Evolutionary conservation across 257 asterid genomes (phyloP), one percentile per base, ranked within the genome.

Genomic region (Hygrophila difformis): DNA sequence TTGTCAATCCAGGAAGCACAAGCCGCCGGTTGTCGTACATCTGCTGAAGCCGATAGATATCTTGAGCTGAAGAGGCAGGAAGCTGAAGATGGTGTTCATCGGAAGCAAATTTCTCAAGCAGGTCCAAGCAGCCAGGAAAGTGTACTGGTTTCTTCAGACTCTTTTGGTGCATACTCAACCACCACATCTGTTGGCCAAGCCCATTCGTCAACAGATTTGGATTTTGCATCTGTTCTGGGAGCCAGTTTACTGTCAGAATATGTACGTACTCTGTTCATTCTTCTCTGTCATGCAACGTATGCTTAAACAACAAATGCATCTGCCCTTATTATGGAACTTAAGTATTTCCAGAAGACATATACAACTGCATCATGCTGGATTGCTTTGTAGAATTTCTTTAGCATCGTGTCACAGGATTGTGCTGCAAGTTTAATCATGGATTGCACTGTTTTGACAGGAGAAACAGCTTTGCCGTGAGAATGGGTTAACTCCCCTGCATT

Each of bases 11-110:
- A 89, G 98, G 98, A 79, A 62, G 98, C 98, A 44, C 82, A 82
- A 41, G 88, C 84, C 64, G 92, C 92, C 49, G 94, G 96, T 39
- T 79, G 92, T 56, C 73, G 76, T 41, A 82, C 87, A 11, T 67
- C 88, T 55, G 67, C 78, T 21, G 93, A 79, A 59, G 96, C 93
- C 8, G 88, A 82, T 58, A 72, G 79, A 60, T 86, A 59, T 53
- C 67, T 82, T n/a, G 91, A 80, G 51, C 92, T 71, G 72, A 85
- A 79, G 70, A 72, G 49, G 60, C 68, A 64, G 56, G 93, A 77
- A 72, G 38, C 62, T 26, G 87, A 78, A 58, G 93, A 82, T 66
- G 67, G 59, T 74, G 64, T 67, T 21, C 63, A 49, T 52, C 70
- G 78, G 51, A 87, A 61, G 72, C 95, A 83, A 58, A 71, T 61